Percentiles rank a stretch among this genome's conserved stretches.
These are phyloP conservation scores for Eremothecium gossypii DNA, from an alignment of 1,139 yeast genomes.

Conservation along the genomic window DNA sequence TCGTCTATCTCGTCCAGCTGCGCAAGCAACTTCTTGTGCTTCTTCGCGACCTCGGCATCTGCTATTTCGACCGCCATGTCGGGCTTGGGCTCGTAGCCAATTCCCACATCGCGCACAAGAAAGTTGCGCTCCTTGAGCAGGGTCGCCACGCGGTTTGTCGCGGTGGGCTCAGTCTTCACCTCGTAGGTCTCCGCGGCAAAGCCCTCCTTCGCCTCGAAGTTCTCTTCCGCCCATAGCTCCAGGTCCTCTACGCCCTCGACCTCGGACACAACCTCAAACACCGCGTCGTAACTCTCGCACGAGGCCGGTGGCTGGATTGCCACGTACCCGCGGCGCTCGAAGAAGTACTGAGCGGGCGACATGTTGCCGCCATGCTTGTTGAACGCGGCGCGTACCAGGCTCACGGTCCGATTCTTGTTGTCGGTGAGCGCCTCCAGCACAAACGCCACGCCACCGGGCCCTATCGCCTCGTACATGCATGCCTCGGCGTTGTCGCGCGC, in stretches of 20 bases:
- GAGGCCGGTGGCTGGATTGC: constrained; percentile 35
- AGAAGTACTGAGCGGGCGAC: constrained; percentile 71
- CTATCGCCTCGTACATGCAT: constrained; percentile 78
- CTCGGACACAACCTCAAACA: constrained; percentile 68
- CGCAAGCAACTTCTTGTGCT: constrained; percentile 48
- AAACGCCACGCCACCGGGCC: constrained; percentile 85
- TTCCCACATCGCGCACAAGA: constrained; percentile 59
- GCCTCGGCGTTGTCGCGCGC: constrained; percentile 39
- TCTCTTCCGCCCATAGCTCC: constrained; percentile 29
- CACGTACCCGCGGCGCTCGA: constrained; percentile 68
- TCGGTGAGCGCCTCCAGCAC: constrained; percentile 83
- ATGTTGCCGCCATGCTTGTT: constrained; percentile 60
- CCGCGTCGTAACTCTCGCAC: constrained; percentile 44
- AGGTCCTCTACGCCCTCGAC: constrained; percentile 77
- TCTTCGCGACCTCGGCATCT: constrained; percentile 42
- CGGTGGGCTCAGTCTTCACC: constrained; percentile 51
- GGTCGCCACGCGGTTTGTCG: constrained; percentile 53
- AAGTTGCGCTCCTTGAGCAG: constrained; percentile 45
- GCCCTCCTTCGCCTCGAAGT: constrained; percentile 35
- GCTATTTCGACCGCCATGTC: constrained; percentile 52
- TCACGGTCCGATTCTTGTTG: constrained; percentile 75
- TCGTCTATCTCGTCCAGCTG: constrained; percentile 70
- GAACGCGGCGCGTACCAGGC: constrained; percentile 66
- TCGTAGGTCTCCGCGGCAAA: constrained; percentile 37
- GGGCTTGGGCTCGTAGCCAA: constrained; percentile 54